Evolutionary conservation across 1,284 basidiomycete genomes (phyloP), one percentile per base, ranked within the genome.

Genomic region (Veloporphyrellus conicus): DNA sequence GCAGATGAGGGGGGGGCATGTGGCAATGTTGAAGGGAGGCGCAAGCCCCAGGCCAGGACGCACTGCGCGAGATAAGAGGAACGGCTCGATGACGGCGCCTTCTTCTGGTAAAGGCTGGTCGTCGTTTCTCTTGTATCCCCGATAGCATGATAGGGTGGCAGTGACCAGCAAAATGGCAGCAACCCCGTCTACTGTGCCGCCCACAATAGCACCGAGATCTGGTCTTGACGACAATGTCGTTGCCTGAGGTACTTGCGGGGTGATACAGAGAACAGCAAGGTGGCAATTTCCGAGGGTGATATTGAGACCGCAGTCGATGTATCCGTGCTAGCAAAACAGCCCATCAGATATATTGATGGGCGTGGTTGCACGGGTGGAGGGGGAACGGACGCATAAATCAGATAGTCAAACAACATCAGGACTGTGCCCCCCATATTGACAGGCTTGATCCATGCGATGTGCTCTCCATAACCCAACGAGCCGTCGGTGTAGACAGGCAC

Each of bases 321-420:
- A 19, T 49, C 27, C n/a, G 19, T 36, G 19, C 34, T 36, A 36
- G 20, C 3, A 22, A 8, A 14, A 14, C 4, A 9, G 3, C 2
- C 3, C 5, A 7, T 7, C 5, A 14, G 55, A n/a, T n/a, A n/a
- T 12, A 41, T 34, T 19, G 39, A 9, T 2, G 0, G 4, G 3
- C 4, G 23, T 29, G 9, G 0, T 6, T 3, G 3, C 0, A 1
- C 3, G 15, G 15, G 14, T n/a, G 23, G 15, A 10, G 6, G n/a
- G n/a, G 11, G 20, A 6, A 38, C 36, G 6, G 14, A 38, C 36
- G 36, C 25, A 12, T 56, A 56, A 22, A 59, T 36, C 8, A 54
- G n/a, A 31, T 59, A 56, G 7, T 56, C 55, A 8, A 59, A 56
- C 10, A 59, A 15, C 2, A 56, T 47, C 20, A 56, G 8, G 6